Percentiles rank a stretch among this genome's conserved stretches.
These are phyloP conservation scores for Hypomontagnella monticulosa DNA, from an alignment of 495 filamentous ascomycete species.

Conservation along the genomic window DNA sequence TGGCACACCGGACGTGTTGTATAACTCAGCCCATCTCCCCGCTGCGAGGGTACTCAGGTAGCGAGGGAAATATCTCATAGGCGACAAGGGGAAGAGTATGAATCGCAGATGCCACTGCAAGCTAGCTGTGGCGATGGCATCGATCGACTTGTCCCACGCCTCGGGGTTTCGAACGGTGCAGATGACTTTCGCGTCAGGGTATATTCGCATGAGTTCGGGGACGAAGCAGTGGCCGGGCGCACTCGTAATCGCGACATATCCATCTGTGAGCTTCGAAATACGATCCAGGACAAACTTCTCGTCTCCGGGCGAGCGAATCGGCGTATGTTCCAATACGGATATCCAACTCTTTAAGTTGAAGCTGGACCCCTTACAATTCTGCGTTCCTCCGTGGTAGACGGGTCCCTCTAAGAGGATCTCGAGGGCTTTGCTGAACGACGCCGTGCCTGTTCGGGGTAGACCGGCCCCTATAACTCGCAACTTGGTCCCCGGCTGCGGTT, in stretches of 20 bases:
- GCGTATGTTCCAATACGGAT: slow-evolving; percentile 37
- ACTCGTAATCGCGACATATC: slow-evolving; percentile 48
- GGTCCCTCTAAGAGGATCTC: slow-evolving; percentile 54
- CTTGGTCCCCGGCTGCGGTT: slow-evolving; percentile 36
- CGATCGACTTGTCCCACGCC: slow-evolving; percentile 46
- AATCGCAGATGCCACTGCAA: slow-evolving; percentile 39
- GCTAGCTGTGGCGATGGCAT: slow-evolving; percentile 34
- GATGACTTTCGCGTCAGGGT: slow-evolving; percentile 51
- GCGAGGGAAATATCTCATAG: slow-evolving; percentile 34
- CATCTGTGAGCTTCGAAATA: slow-evolving; percentile 38
- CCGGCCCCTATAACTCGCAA: slow-evolving; percentile 61
- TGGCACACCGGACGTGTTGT: slow-evolving; percentile 18
- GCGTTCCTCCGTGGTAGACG: slow-evolving; percentile 50
- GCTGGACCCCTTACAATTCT: slow-evolving; percentile 36
- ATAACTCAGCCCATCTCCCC: slow-evolving; percentile 39
- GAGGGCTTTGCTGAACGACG: slow-evolving; percentile 57
- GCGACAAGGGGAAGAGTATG: slow-evolving; percentile 21
- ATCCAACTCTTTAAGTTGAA: slow-evolving; percentile 43
- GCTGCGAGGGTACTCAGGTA: slow-evolving; percentile 33
- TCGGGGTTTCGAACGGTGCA: slow-evolving; percentile 47
- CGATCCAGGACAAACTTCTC: slow-evolving; percentile 30
- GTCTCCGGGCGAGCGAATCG: slow-evolving; percentile 30
- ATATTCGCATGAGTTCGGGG: slow-evolving; percentile 46
- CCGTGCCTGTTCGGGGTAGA: slow-evolving; percentile 58
- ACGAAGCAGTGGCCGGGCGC: slow-evolving; percentile 43